Base-by-base conservation (phyloP, 345 rosid species). In the Erysimum cheiranthoides region DNA sequence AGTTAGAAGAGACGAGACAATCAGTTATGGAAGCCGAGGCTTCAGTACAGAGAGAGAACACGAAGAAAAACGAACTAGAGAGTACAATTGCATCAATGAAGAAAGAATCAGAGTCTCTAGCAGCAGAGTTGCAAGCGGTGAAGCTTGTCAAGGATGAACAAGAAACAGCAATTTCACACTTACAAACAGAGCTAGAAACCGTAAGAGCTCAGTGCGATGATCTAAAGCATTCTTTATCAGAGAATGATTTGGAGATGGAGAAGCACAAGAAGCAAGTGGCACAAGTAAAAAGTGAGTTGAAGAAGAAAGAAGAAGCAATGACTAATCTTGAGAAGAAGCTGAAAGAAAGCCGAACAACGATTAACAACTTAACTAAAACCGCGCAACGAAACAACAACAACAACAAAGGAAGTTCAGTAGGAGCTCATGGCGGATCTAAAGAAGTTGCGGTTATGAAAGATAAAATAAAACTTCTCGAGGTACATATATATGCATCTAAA, bases 401-500 rank as follows among this genome's bases (percentile, higher is more conserved):
- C 83, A 79, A 71, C 28, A 86, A 85, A 80, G 73, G 81, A 49
- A 81, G 84, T 73, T 42, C 59, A 18, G 76, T 77, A 82, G 74
- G 81, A 59, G 64, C 18, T 60, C 13, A 61, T 75, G 79, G 62
- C 10, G 84, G 74, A 54, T 38, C 84, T 31, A 87, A 89, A 71
- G 97, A 88, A 84, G 80, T 80, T 25, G 64, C 83, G 28, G 82
- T 67, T 73, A 84, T 91, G 76, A 87, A 65, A 78, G 96, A 87
- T 79, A 86, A 75, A 69, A 73, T 89, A 67, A 82, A 76, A 71
- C 76, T 79, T 67, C 87, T 90, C 0, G 85, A 89, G 98, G 98
- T 90, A 86, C 73, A 17, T 66, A 30, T 65, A 17, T 66, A 30
- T 65, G 25, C 65, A 39, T 8, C 9, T 50, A 31, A 34, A 59